These are phyloP conservation scores for Populus trichocarpa DNA, from an alignment of 441 rosid species.

Conservation along the genomic window DNA sequence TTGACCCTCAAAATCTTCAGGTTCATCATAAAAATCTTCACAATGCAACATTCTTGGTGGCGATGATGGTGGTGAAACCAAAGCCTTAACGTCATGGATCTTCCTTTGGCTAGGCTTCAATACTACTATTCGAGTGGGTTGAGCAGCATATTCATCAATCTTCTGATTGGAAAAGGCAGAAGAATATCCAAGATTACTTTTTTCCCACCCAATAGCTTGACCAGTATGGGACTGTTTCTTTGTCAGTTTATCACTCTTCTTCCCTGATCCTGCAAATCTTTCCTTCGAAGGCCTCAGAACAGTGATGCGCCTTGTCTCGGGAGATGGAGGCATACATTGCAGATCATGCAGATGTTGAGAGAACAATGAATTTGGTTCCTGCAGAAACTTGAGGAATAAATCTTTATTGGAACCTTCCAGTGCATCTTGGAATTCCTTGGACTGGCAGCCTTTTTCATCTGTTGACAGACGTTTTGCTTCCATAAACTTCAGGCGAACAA, in stretches of 20 bases:
- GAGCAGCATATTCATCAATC: slow-evolving; percentile 48
- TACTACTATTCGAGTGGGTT: slow-evolving; percentile 81
- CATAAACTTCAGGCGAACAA: slow-evolving; percentile 80
- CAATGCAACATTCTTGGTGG: slow-evolving; percentile 38
- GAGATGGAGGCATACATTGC: slow-evolving; percentile 51
- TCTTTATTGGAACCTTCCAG: slow-evolving; percentile 81
- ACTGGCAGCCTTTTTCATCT: slow-evolving; percentile 68
- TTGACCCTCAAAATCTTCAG: slow-evolving; percentile 43
- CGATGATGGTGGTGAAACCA: slow-evolving; percentile 41
- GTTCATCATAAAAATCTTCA: slow-evolving; percentile 40
- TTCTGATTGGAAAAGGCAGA: slow-evolving; percentile 34
- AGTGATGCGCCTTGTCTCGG: slow-evolving; percentile 82
- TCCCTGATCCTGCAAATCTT: slow-evolving; percentile 37
- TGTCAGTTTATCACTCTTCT: slow-evolving; percentile 42
- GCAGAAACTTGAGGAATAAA: slow-evolving; percentile 64
- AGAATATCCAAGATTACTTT: slow-evolving; percentile 31
- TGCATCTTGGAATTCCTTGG: slow-evolving; percentile 84
- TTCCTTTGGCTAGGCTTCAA: slow-evolving; percentile 82
- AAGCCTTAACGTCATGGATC: slow-evolving; percentile 43
- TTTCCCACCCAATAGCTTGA: slow-evolving; percentile 45
- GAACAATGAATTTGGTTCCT: slow-evolving; percentile 73
- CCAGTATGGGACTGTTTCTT: slow-evolving; percentile 42
- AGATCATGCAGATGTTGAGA: slow-evolving; percentile 48
- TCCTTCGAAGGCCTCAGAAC: slow-evolving; percentile 83
- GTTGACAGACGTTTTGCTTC: slow-evolving; percentile 85